Conservation (phyloP, 2,329 filamentous ascomycete genomes). For the Cladophialophora chaetospira region DNA sequence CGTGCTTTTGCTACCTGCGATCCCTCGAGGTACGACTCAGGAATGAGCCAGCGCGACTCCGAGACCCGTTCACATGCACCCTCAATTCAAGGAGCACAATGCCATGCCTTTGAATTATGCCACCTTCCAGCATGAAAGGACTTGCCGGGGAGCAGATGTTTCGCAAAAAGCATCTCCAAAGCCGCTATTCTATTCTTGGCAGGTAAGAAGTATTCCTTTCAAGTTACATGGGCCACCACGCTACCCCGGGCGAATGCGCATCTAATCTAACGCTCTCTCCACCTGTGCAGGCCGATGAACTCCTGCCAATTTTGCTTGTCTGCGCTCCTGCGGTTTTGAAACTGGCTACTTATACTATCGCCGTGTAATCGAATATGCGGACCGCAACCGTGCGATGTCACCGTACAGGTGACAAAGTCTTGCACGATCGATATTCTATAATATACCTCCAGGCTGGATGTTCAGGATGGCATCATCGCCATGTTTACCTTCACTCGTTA, state of each 20-base stretch:
- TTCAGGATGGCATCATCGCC: background rate
- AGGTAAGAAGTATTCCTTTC: too few species aligned
- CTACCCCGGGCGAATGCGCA: too few species aligned
- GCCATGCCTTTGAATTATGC: too few species aligned
- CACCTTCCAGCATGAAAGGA: too few species aligned
- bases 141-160: too few species aligned
- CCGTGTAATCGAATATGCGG: background rate
- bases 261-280: too few species aligned
- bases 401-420: background rate
- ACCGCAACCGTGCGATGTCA: slow-evolving; percentile 1
- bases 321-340: background rate
- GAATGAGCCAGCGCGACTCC: background rate
- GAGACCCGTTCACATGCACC: background rate
- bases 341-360: background rate
- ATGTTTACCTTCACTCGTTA: background rate
- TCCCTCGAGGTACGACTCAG: background rate
- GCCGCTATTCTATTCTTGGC: too few species aligned
- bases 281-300: background rate
- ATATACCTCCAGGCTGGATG: background rate
- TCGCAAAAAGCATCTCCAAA: too few species aligned
- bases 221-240: too few species aligned
- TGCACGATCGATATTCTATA: background rate
- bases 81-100: too few species aligned
- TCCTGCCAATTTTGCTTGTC: background rate
- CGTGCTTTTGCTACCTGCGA: background rate